These are phyloP conservation scores for Epichloe gansuensis DNA, from an alignment of 2,329 filamentous ascomycete species.

Conservation along the genomic window DNA sequence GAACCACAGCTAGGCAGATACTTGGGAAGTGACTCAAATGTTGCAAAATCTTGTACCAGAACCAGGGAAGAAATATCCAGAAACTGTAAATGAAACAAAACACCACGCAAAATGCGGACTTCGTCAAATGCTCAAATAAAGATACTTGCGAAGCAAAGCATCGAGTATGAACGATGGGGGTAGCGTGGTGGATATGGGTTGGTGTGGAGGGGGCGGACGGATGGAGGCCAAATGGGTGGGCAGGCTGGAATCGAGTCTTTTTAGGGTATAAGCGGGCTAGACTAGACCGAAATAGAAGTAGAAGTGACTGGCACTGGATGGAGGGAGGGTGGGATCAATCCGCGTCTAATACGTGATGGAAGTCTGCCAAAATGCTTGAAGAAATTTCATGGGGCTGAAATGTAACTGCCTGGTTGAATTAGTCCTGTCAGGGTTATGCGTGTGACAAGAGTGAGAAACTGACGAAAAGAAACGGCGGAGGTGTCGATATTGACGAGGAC, in stretches of 20 bases:
- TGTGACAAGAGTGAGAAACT: conserved; percentile 1
- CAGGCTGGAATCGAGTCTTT: background rate
- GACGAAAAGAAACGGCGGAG: background rate
- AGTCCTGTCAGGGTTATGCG: background rate
- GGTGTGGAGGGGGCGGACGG: background rate
- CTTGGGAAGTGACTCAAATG: background rate
- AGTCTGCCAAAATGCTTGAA: background rate
- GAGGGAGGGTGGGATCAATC: conserved; percentile 1
- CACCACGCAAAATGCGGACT: background rate
- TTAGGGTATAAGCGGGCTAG: background rate
- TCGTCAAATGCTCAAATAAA: background rate
- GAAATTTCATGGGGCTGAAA: conserved; percentile 2
- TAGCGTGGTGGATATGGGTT: background rate
- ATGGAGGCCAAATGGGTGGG: background rate
- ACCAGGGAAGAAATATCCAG: background rate
- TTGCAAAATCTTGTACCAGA: background rate
- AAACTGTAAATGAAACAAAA: background rate
- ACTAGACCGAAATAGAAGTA: conserved; percentile 1
- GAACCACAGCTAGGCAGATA: background rate
- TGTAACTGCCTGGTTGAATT: background rate
- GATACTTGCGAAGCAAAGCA: background rate
- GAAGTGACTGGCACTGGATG: conserved; percentile 1
- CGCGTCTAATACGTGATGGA: conserved; percentile 8
- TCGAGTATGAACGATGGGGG: background rate
- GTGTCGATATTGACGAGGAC: background rate